Percentiles rank a stretch among this genome's conserved stretches.
Conservation (phyloP, 1,139 yeast species). For the Sugiyamaella xylanicola region DNA sequence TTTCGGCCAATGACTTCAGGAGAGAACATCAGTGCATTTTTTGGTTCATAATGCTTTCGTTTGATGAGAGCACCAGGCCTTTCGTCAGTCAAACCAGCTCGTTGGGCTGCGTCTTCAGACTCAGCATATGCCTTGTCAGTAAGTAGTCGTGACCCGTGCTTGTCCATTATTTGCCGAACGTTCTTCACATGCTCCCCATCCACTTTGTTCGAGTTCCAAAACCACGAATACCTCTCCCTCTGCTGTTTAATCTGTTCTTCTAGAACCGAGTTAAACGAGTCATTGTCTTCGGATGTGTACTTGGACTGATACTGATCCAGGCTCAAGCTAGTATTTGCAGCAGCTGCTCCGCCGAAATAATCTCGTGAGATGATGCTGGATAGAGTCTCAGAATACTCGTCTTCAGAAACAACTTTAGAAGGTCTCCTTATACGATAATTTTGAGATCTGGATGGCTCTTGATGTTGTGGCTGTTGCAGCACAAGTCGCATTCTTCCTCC, state of each 20-base stretch:
- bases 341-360: slow-evolving; percentile 34
- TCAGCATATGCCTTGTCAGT: slow-evolving; percentile 10
- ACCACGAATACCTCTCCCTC: slow-evolving; percentile 34
- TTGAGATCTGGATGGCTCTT: not conserved
- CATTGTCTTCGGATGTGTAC: slow-evolving; percentile 43
- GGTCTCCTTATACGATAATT: slow-evolving; percentile 8
- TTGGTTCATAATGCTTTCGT: no score
- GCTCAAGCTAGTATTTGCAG: slow-evolving; percentile 12
- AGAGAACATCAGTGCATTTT: slow-evolving; percentile 34
- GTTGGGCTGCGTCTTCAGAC: slow-evolving; percentile 6
- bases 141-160: slow-evolving; percentile 9
- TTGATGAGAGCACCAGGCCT: slow-evolving; percentile 22
- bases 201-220: slow-evolving; percentile 33
- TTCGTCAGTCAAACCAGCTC: slow-evolving; percentile 25
- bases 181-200: slow-evolving; percentile 20
- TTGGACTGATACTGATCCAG: slow-evolving; percentile 35
- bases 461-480: not conserved
- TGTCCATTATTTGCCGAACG: slow-evolving; percentile 13
- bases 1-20: slow-evolving; percentile 22
- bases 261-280: slow-evolving; percentile 36
- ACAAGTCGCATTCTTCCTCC: slow-evolving; percentile 28
- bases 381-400: slow-evolving; percentile 37
- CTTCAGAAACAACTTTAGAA: slow-evolving; percentile 31
- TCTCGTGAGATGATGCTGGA: slow-evolving; percentile 38
- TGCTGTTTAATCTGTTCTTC: slow-evolving; percentile 30